Evolutionary conservation across 2,329 filamentous ascomycete genomes (phyloP).

Genomic region (Pestalotiopsis sp.): DNA sequence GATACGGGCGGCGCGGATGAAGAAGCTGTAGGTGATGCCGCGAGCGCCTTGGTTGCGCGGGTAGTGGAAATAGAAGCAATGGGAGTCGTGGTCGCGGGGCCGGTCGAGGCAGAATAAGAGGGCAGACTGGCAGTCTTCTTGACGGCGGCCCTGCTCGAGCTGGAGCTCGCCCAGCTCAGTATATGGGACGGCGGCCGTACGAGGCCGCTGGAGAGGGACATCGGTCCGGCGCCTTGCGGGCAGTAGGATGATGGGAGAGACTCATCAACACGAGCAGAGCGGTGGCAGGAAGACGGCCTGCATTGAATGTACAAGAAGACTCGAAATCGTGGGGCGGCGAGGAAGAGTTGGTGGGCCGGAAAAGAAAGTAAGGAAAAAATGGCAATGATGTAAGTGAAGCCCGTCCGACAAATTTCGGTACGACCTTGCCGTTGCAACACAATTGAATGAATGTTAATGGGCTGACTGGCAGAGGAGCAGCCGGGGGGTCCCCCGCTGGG

Average conservation of each 20-base stretch:
- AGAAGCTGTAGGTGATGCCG: constrained; percentile 15
- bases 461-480: not conserved
- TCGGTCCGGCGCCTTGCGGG: constrained; percentile 30
- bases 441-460: not conserved
- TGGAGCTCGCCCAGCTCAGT: constrained; percentile 22
- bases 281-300: not conserved
- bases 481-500: not conserved
- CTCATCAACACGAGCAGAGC: constrained; percentile 26
- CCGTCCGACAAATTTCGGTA: not conserved
- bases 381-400: constrained; percentile 13
- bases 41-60: constrained; percentile 14
- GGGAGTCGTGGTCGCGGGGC: not conserved
- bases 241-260: constrained; percentile 17
- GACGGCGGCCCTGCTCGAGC: constrained; percentile 9
- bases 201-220: constrained; percentile 35
- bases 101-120: not conserved
- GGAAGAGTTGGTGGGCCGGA: not conserved
- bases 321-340: not conserved
- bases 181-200: constrained; percentile 30
- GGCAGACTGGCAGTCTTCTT: constrained; percentile 13
- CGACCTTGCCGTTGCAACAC: not conserved
- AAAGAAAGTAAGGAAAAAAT: not conserved
- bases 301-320: not conserved
- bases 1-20: constrained; percentile 14
- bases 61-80: not conserved